These are phyloP conservation scores for Eucalyptus curtisii DNA, from an alignment of 345 rosid species.

Conservation along the genomic window DNA sequence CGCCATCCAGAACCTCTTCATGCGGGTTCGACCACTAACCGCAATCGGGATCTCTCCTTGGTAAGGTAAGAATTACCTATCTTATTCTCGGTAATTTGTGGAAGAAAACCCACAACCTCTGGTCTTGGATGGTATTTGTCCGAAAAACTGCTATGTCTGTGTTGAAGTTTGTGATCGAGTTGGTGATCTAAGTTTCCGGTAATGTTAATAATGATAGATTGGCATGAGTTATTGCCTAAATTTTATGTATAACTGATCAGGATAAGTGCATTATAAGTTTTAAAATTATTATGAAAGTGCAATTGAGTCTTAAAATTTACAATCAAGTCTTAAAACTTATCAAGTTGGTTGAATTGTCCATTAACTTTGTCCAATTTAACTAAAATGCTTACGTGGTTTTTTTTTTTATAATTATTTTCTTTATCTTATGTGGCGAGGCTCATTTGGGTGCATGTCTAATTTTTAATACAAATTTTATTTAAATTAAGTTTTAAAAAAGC, in stretches of 20 bases:
- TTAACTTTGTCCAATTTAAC: too few relatives aligned
- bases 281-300: rapidly evolving
- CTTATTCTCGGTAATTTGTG: not conserved
- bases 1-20: not conserved
- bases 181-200: not conserved
- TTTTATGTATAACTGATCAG: not conserved
- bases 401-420: too few relatives aligned
- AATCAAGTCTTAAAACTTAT: too few relatives aligned
- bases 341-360: too few relatives aligned
- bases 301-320: too few relatives aligned
- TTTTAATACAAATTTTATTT: too few relatives aligned
- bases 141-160: too few relatives aligned
- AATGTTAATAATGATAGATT: too few relatives aligned
- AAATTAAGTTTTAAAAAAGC: not conserved
- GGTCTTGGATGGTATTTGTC: not conserved
- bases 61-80: not conserved
- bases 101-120: not conserved
- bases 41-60: not conserved
- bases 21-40: rapidly evolving
- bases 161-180: not conserved
- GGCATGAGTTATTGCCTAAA: not conserved
- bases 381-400: rapidly evolving
- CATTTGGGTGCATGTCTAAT: not conserved
- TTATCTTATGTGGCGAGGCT: not conserved
- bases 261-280: rapidly evolving